Evolutionary conservation across 768 basidiomycete genomes (phyloP), one percentile per base, ranked within the genome.

Genomic region (Leccinellum rugosiceps): DNA sequence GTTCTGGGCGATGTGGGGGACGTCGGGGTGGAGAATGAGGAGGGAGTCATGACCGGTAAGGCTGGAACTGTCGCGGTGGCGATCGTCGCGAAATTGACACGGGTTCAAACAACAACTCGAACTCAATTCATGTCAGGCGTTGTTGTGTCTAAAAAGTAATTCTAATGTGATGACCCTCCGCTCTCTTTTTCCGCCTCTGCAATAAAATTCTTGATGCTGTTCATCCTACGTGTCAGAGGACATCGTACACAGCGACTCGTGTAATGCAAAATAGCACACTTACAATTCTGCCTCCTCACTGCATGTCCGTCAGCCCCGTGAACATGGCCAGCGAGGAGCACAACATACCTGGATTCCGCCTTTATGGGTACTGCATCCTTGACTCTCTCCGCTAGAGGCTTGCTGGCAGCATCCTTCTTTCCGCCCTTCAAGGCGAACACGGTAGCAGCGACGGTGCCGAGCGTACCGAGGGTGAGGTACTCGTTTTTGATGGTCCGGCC

Each of bases 261-360:
- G 21, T 34, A 38, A 19, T 57, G 35, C 34, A 31, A 62, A 58
- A 51, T 35, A 34, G 41, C 43, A 63, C 70, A 83, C 83, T 72
- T 76, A 93, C 91, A 93, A 93, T 62, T 85, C 78, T 68, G 90
- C 91, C 71, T 94, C 92, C 72, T 93, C 90, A 60, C 90, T 92
- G 52, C 30, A 50, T 11, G 48, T 6, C 8, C 30, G 8, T 69
- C 7, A 70, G 63, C 35, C 3, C 17, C 19, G 35, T 13, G 43
- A 28, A 10, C 11, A 48, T 7, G 23, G 13, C n/a, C 3, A 17
- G 13, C 3, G 45, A 50, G 25, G 21, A 11, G 8, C n/a, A 44
- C 45, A 25, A 81, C 87, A 69, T 71, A 88, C 90, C 80, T 85
- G 34, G 88, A 90, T 48, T 81, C 74, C 56, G 86, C 85, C 56